Conservation (phyloP, 208 protist species). For the Angomonas desouzai region DNA sequence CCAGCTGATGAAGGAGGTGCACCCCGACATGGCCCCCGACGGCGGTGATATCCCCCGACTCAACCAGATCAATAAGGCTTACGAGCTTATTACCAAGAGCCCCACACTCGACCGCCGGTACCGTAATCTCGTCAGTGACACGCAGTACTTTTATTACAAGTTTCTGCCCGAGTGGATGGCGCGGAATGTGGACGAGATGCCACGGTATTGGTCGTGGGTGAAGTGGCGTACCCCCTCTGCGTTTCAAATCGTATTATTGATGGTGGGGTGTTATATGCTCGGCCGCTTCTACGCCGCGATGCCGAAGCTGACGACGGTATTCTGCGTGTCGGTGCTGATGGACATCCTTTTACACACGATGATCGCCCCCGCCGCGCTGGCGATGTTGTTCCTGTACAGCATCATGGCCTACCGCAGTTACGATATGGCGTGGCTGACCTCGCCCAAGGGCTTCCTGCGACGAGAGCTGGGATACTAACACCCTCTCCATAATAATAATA, state of each 20-base stretch:
- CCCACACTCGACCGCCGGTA: constrained; percentile 85
- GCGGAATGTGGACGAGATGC: constrained; percentile 90
- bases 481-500: not conserved
- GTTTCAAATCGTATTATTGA: constrained; percentile 65
- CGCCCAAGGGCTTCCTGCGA: constrained; percentile 81
- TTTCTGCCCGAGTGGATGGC: constrained; percentile 90
- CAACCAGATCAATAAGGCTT: constrained; percentile 88
- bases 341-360: constrained; percentile 85
- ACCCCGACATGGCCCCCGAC: constrained; percentile 73
- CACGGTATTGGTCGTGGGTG: constrained; percentile 86
- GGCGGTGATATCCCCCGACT: constrained; percentile 78
- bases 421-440: constrained; percentile 88
- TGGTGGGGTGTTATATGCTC: constrained; percentile 61
- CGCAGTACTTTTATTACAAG: constrained; percentile 85
- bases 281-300: constrained; percentile 75
- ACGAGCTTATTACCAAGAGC: constrained; percentile 86
- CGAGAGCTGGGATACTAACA: constrained; percentile 81
- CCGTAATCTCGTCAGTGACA: constrained; percentile 82
- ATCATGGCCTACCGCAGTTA: constrained; percentile 79
- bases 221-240: constrained; percentile 68
- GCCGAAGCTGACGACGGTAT: constrained; percentile 63
- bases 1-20: constrained; percentile 79
- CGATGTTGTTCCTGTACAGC: constrained; percentile 80
- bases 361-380: constrained; percentile 76
- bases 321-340: constrained; percentile 46